phyloP scores from a whole-genome alignment of 305 asterid genomes.

The Fraxinus nigra region DNA sequence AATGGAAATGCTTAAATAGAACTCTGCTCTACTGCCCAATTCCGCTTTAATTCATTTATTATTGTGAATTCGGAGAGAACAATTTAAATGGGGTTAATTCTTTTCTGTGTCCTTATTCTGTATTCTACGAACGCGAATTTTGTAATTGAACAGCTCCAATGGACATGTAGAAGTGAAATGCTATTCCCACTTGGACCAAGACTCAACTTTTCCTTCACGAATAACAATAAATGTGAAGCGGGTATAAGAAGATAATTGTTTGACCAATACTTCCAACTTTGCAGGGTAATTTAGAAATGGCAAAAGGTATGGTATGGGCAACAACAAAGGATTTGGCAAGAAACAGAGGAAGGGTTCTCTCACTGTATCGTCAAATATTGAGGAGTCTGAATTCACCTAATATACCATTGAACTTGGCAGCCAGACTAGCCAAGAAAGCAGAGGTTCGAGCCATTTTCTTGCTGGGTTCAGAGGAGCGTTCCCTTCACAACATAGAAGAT shows the following conservation, averaged over 20 bases:
- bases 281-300: constrained; percentile 34
- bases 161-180: background rate
- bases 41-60: background rate
- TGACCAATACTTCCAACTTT: background rate
- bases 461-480: constrained; percentile 70
- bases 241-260: background rate
- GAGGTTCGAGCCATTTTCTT: constrained; percentile 69
- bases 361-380: constrained; percentile 31
- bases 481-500: constrained; percentile 73
- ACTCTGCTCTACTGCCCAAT: background rate
- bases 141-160: background rate
- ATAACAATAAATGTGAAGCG: background rate
- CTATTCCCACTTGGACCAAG: background rate
- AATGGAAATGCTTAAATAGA: background rate
- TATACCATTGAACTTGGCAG: constrained; percentile 67
- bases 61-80: background rate
- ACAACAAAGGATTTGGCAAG: constrained; percentile 75
- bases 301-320: constrained; percentile 78
- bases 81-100: background rate
- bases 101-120: background rate
- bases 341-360: constrained; percentile 60
- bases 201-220: background rate
- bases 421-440: constrained; percentile 68
- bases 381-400: constrained; percentile 69
- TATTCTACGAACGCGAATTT: background rate